Conservation (phyloP, 2,329 filamentous ascomycete species). For the Rutstroemia sp. region DNA sequence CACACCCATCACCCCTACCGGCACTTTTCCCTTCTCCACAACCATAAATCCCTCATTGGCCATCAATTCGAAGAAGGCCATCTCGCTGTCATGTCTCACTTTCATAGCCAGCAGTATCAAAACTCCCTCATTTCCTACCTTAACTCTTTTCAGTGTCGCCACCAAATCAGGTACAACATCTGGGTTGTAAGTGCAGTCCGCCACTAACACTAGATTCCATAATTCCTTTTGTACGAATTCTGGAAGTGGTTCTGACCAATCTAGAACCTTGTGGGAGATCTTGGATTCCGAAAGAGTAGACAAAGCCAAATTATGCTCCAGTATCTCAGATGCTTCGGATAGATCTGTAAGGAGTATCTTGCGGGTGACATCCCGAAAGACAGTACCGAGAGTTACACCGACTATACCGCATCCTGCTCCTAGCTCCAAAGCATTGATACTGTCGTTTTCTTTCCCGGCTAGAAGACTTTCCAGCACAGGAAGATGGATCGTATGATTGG, state of each 20-base stretch:
- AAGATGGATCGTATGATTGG: background rate
- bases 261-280: slow-evolving; percentile 44
- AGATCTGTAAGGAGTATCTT: slow-evolving; percentile 55
- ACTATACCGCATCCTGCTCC: slow-evolving; percentile 64
- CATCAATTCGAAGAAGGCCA: slow-evolving; percentile 58
- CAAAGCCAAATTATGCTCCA: slow-evolving; percentile 40
- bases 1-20: slow-evolving; percentile 19
- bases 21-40: slow-evolving; percentile 15
- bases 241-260: slow-evolving; percentile 51
- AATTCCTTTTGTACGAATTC: slow-evolving; percentile 24
- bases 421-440: slow-evolving; percentile 51
- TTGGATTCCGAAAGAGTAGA: background rate
- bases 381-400: slow-evolving; percentile 49
- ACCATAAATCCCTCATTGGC: slow-evolving; percentile 20
- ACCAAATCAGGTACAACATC: slow-evolving; percentile 60
- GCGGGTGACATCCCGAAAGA: slow-evolving; percentile 28
- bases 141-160: slow-evolving; percentile 38
- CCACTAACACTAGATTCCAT: slow-evolving; percentile 55
- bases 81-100: slow-evolving; percentile 58
- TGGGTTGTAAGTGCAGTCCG: slow-evolving; percentile 68
- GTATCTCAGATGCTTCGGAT: slow-evolving; percentile 54
- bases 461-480: slow-evolving; percentile 13
- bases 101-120: slow-evolving; percentile 56
- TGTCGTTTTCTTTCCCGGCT: background rate
- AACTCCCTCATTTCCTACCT: slow-evolving; percentile 3